These are phyloP conservation scores for Stagonosporopsis tanaceti DNA, from an alignment of 2,329 filamentous ascomycete species.

Conservation along the genomic window DNA sequence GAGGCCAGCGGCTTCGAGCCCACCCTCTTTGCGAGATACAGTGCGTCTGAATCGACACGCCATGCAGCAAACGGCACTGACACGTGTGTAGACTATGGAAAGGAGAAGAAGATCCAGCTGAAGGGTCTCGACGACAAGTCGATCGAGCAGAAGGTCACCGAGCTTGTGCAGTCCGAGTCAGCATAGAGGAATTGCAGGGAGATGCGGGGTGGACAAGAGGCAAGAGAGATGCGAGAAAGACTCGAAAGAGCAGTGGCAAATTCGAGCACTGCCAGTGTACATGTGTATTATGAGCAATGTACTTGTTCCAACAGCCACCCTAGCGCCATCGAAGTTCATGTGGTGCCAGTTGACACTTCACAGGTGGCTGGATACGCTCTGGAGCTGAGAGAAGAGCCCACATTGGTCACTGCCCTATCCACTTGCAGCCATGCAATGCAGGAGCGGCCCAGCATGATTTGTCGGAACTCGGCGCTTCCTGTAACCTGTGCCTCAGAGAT, in stretches of 20 bases:
- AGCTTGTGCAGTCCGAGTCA: conserved; percentile 61
- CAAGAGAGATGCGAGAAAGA: neutral
- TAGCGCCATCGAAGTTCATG: neutral
- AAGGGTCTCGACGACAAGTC: conserved; percentile 73
- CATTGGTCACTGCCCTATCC: neutral
- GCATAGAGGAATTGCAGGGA: conserved; percentile 22
- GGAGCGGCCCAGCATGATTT: neutral
- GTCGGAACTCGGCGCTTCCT: neutral
- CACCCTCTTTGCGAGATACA: conserved; percentile 90
- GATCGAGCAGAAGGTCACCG: conserved; percentile 73
- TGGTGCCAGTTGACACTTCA: too few species aligned
- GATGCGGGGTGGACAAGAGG: neutral
- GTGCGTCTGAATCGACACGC: conserved; percentile 58
- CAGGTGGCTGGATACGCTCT: neutral
- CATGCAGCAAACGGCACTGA: conserved; percentile 14
- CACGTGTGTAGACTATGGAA: conserved; percentile 64
- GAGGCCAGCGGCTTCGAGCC: conserved; percentile 87
- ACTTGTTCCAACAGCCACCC: conserved; percentile 14
- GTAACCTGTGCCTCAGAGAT: neutral
- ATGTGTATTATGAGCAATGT: conserved; percentile 35
- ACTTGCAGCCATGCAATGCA: neutral
- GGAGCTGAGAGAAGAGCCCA: neutral
- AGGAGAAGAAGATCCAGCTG: conserved; percentile 71
- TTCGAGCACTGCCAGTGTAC: conserved; percentile 23
- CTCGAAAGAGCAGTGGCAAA: conserved; percentile 16